Evolutionary conservation across 225 moss, liverwort and hornwort genomes (phyloP).

Genomic region (Pleurozium schreberi): DNA sequence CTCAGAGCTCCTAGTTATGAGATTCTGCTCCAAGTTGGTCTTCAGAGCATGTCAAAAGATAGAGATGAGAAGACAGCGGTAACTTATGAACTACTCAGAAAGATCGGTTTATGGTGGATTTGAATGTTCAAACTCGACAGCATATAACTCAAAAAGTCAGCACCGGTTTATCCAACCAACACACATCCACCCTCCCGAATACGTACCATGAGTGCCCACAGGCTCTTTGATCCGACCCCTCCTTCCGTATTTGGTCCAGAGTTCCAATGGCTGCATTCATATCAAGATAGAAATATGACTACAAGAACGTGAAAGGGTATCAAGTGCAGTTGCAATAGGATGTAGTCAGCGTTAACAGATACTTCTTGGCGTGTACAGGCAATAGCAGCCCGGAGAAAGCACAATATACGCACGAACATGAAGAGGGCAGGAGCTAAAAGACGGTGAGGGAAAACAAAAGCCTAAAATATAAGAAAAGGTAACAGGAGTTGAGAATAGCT

Average conservation of each 20-base stretch:
- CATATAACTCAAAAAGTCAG: background rate
- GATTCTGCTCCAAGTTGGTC: background rate
- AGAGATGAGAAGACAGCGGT: background rate
- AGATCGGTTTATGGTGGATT: background rate
- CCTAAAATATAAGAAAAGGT: background rate
- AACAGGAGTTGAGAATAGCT: background rate
- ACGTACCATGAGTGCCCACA: slow-evolving; percentile 90
- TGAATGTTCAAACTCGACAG: background rate
- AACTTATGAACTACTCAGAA: background rate
- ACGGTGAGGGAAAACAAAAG: background rate
- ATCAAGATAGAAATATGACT: background rate
- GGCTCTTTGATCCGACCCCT: slow-evolving; percentile 95
- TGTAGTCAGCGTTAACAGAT: background rate
- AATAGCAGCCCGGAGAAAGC: background rate
- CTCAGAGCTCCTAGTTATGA: background rate
- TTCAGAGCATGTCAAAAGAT: background rate
- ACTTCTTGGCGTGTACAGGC: background rate
- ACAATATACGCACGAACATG: background rate
- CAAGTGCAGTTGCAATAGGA: background rate
- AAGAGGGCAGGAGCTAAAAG: background rate
- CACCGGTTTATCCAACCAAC: background rate
- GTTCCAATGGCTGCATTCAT: slow-evolving; percentile 75
- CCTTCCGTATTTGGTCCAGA: slow-evolving; percentile 97
- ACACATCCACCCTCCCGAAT: background rate
- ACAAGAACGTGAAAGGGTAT: background rate